These are phyloP conservation scores for Cytospora schulzeri DNA, from an alignment of 2,329 filamentous ascomycete species.

Conservation along the genomic window DNA sequence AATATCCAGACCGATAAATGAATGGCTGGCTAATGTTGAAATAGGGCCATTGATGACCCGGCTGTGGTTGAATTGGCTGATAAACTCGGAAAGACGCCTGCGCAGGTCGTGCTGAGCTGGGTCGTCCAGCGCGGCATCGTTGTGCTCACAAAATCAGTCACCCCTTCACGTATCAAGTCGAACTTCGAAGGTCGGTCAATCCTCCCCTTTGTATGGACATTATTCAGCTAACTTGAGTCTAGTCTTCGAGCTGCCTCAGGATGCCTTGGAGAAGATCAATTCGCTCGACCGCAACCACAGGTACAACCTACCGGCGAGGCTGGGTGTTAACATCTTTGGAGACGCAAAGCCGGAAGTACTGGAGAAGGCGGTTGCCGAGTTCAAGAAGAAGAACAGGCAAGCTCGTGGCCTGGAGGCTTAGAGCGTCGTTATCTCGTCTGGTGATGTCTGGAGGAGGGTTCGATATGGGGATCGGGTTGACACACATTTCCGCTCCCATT, in stretches of 20 bases:
- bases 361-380: slow-evolving; percentile 26
- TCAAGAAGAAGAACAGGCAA: slow-evolving; percentile 25
- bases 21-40: not conserved
- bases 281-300: slow-evolving; percentile 25
- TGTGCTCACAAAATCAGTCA: slow-evolving; percentile 58
- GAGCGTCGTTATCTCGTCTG: not conserved
- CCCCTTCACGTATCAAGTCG: slow-evolving; percentile 50
- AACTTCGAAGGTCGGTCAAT: slow-evolving; percentile 41
- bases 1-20: too few relatives aligned
- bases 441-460: too few relatives aligned
- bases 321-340: slow-evolving; percentile 27
- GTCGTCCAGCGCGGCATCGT: slow-evolving; percentile 55
- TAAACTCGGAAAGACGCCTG: slow-evolving; percentile 52
- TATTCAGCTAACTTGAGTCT: not conserved
- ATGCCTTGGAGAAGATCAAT: slow-evolving; percentile 19
- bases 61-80: slow-evolving; percentile 55
- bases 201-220: too few relatives aligned
- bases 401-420: slow-evolving; percentile 21
- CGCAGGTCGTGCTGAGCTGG: slow-evolving; percentile 57
- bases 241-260: slow-evolving; percentile 26
- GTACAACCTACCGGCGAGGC: slow-evolving; percentile 24
- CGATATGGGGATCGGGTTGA: too few relatives aligned
- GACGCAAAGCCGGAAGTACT: slow-evolving; percentile 27
- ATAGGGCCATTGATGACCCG: slow-evolving; percentile 51
- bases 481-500: too few relatives aligned